A percentile compares a stretch with the other conserved stretches of the same genome.
phyloP scores from a whole-genome alignment of 2,329 filamentous ascomycete genomes.

The Ophiostoma novo-ulmi region DNA sequence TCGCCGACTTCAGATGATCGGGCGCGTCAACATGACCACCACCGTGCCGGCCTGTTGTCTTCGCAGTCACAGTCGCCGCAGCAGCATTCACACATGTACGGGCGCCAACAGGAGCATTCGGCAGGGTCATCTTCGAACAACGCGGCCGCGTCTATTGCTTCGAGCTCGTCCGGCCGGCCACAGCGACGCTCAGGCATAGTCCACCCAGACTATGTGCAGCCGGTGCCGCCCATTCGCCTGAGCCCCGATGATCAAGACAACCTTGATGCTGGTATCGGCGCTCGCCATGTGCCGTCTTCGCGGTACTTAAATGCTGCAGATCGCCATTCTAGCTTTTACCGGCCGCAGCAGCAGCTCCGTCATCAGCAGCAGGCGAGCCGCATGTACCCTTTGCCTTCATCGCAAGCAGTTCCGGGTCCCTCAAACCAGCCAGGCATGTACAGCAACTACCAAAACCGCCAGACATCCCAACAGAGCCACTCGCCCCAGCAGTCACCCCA shows the following conservation, averaged over 20 bases:
- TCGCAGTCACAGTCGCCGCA: background rate
- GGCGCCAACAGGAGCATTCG: background rate
- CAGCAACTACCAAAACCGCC: background rate
- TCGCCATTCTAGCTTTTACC: background rate
- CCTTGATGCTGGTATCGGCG: background rate
- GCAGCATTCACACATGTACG: background rate
- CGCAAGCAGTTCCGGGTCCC: background rate
- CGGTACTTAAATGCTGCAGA: background rate
- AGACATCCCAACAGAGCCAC: background rate
- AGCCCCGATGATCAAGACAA: constrained; percentile 1
- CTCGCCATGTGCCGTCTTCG: background rate
- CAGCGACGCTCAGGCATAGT: background rate
- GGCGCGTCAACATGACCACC: background rate
- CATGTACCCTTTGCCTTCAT: background rate
- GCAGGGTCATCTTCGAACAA: background rate
- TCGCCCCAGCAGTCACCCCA: constrained; percentile 5
- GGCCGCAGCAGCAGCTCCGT: background rate
- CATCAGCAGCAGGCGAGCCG: background rate
- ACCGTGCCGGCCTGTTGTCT: background rate
- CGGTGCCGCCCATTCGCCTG: background rate
- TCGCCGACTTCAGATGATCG: background rate
- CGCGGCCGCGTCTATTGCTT: background rate
- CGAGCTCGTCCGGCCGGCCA: background rate
- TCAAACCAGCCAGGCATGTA: constrained; percentile 2
- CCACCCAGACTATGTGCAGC: background rate